Conservation (phyloP, 192 early-diverging fungal species). For the Globomyces pollinis-pini region DNA sequence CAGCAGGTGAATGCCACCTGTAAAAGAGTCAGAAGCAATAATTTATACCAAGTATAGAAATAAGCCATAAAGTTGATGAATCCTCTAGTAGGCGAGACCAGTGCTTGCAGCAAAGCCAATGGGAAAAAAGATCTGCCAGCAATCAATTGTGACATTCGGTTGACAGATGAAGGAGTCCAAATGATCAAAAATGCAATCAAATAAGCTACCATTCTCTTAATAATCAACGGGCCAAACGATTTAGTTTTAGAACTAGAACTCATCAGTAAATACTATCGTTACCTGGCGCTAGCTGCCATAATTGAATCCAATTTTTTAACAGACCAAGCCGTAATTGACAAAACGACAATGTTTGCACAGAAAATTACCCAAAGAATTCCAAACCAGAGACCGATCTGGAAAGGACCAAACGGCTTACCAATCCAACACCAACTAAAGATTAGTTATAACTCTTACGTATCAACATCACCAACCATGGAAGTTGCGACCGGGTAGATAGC, state of each 20-base stretch:
- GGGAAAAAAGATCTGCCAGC: conserved; percentile 6
- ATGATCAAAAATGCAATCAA: conserved; percentile 15
- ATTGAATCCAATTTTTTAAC: neutral
- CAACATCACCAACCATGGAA: conserved; percentile 8
- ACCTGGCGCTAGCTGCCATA: neutral
- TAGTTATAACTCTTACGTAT: no score
- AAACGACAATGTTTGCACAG: conserved; percentile 4
- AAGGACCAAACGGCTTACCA: neutral
- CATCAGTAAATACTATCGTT: neutral
- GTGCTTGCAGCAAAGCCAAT: conserved; percentile 9
- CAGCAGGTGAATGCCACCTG: neutral
- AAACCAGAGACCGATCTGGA: conserved; percentile 15
- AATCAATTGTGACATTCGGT: conserved; percentile 11
- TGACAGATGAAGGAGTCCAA: conserved; percentile 21
- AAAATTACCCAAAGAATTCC: conserved; percentile 12
- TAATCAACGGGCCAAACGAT: conserved; percentile 5
- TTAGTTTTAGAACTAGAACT: neutral
- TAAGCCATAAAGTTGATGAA: conserved; percentile 16
- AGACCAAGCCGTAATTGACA: neutral
- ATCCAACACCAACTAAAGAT: conserved; percentile 27
- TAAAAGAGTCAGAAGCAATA: no score
- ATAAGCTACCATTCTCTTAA: conserved; percentile 10
- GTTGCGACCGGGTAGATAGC: neutral
- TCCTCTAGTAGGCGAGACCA: conserved; percentile 20
- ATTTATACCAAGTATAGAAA: conserved; percentile 14